Percentiles rank a stretch among this genome's conserved stretches.
phyloP scores from a whole-genome alignment of 768 basidiomycete species.

The Termitomyces sp. region DNA sequence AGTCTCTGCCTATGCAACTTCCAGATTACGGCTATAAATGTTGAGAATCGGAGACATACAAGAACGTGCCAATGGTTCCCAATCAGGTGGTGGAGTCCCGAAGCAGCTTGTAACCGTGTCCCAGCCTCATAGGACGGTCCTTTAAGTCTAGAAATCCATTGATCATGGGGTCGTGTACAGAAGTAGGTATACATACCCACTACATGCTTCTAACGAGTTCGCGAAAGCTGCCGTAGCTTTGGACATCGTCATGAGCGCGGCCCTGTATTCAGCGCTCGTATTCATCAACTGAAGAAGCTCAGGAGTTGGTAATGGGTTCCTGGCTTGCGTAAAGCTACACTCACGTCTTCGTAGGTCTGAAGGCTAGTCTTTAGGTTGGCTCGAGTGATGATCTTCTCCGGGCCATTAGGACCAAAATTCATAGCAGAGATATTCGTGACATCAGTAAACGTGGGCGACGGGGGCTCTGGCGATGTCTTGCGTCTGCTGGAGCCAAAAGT shows the following conservation, averaged over 20 bases:
- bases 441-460: constrained; percentile 84
- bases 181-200: constrained; percentile 51
- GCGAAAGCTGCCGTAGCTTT: constrained; percentile 83
- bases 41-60: constrained; percentile 39
- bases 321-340: constrained; percentile 20
- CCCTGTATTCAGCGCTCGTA: constrained; percentile 75
- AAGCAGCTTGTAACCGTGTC: constrained; percentile 78
- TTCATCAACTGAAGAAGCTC: constrained; percentile 57
- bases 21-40: constrained; percentile 1
- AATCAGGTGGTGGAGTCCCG: constrained; percentile 88
- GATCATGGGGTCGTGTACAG: neutral
- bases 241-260: constrained; percentile 77
- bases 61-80: constrained; percentile 92
- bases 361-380: constrained; percentile 73
- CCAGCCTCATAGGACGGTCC: constrained; percentile 79
- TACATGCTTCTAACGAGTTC: constrained; percentile 79
- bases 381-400: constrained; percentile 79
- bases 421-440: constrained; percentile 74
- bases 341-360: constrained; percentile 78
- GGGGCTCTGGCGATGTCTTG: constrained; percentile 48
- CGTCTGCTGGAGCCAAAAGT: constrained; percentile 43
- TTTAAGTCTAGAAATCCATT: constrained; percentile 49
- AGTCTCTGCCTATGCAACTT: constrained; percentile 62
- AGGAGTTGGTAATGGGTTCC: neutral
- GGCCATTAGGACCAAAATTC: constrained; percentile 72